A percentile compares a stretch with the other conserved stretches of the same genome.
These are phyloP conservation scores for Orbilia javanica DNA, from an alignment of 2,329 filamentous ascomycete species.

Conservation along the genomic window DNA sequence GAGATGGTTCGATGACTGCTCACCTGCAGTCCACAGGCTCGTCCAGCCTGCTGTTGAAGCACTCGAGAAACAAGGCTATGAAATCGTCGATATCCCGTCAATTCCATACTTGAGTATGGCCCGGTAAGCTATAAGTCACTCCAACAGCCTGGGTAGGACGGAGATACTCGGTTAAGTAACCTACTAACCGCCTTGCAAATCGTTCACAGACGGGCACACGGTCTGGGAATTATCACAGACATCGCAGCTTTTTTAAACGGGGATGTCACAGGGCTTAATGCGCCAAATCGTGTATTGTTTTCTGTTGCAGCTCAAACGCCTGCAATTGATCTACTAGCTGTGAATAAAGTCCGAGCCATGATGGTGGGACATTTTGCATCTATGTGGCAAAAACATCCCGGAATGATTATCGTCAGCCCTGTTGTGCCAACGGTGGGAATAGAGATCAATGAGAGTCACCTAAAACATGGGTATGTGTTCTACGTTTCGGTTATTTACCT, in stretches of 20 bases:
- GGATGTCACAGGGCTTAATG: slow-evolving; percentile 70
- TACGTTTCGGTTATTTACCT: neutral
- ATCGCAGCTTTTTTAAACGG: slow-evolving; percentile 69
- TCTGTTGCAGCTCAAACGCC: slow-evolving; percentile 75
- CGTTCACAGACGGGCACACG: slow-evolving; percentile 76
- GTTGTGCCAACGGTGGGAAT: slow-evolving; percentile 71
- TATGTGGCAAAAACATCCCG: slow-evolving; percentile 78
- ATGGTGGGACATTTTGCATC: slow-evolving; percentile 82
- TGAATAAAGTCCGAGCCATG: slow-evolving; percentile 78
- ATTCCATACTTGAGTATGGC: slow-evolving; percentile 70
- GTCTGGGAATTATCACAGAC: slow-evolving; percentile 81
- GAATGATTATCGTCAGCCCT: slow-evolving; percentile 82
- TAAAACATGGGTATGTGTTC: slow-evolving; percentile 50
- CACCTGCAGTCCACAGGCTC: slow-evolving; percentile 73
- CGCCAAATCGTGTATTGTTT: slow-evolving; percentile 78
- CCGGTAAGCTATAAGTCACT: slow-evolving; percentile 27
- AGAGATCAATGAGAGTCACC: slow-evolving; percentile 36
- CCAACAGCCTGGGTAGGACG: neutral
- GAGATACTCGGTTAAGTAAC: too few species aligned
- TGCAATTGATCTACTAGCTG: slow-evolving; percentile 77
- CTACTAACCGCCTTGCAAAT: neutral
- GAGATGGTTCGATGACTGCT: slow-evolving; percentile 77
- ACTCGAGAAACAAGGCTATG: slow-evolving; percentile 71
- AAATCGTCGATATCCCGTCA: slow-evolving; percentile 71
- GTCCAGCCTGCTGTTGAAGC: slow-evolving; percentile 70